Base-by-base conservation (phyloP, 2,329 filamentous ascomycete genomes). In the Curvularia lunata region DNA sequence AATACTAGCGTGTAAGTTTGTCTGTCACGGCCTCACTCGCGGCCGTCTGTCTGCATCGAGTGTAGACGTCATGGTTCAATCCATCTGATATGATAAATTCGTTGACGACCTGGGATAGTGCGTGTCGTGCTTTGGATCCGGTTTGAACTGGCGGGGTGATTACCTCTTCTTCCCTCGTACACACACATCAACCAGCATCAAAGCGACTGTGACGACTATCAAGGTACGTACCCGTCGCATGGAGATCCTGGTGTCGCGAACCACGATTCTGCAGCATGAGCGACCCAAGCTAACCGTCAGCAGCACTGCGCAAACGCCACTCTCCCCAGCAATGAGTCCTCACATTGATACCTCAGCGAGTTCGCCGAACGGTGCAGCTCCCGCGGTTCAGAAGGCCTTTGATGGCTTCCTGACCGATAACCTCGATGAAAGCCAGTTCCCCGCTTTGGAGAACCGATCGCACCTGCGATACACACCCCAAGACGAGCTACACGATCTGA, bases 401-500 rank as follows among this genome's bases (percentile, higher is more conserved):
- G 61, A 54, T 41, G 70, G 66, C 40, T 74, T 72, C 59, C 48
- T 65, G 34, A 46, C 64, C 3, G 63, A 72, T 19, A 59, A 63
- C 27, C 50, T 74, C n/a, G 68, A 70, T 27, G 69, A 74, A 43
- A 68, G 61, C 48, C 62, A 67, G 40, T 68, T 73, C 25, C 66
- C 68, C 32, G 63, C 59, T 8, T 60, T 68, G 23, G 70, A 70
- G 52, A 76, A 74, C 56, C 67, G 71, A 34, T 83, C 83, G 10
- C 77, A 80, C 58, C 78, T 89, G 16, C 80, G 76, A 50, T 78
- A 84, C n/a, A 82, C 84, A 2, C 78, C 82, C 25, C 75, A 83
- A 52, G 84, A 88, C 62, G 85, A 90, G 48, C 80, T 92, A 30
- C 89, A 93, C 74, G 94, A 98, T 76, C 82, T 98, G 52, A 82